phyloP scores from a whole-genome alignment of 192 early-diverging fungal species.

The Coemansia pectinata region DNA sequence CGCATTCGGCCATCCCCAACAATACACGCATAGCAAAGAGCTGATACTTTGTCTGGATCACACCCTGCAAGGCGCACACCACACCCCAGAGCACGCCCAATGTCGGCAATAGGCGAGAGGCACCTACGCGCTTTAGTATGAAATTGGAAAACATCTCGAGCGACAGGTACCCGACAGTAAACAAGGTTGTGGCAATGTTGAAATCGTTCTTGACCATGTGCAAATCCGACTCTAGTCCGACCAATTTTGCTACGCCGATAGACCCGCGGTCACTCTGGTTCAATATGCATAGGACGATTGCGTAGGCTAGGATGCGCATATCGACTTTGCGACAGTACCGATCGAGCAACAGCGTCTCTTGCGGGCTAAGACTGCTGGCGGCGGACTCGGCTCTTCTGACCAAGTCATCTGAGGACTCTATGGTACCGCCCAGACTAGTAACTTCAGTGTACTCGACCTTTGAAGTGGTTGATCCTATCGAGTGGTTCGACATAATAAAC shows the following conservation, averaged over 20 bases:
- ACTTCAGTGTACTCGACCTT: slow-evolving; percentile 41
- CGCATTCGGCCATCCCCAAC: slow-evolving; percentile 49
- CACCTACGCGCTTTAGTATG: slow-evolving; percentile 43
- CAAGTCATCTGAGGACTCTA: neutral
- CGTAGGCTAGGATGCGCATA: slow-evolving; percentile 36
- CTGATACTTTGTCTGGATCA: slow-evolving; percentile 34
- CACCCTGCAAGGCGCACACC: slow-evolving; percentile 46
- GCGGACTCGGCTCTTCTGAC: neutral
- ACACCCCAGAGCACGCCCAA: slow-evolving; percentile 46
- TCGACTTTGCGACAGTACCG: slow-evolving; percentile 47
- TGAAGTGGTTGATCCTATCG: slow-evolving; percentile 24
- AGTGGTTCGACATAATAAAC: neutral
- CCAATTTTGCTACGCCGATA: slow-evolving; percentile 54
- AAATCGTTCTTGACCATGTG: slow-evolving; percentile 46
- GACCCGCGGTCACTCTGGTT: slow-evolving; percentile 51
- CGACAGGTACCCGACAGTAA: slow-evolving; percentile 45
- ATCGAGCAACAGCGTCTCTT: slow-evolving; percentile 10
- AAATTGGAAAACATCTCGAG: slow-evolving; percentile 51
- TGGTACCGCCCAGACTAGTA: neutral
- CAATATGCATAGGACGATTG: slow-evolving; percentile 33
- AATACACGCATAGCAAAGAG: slow-evolving; percentile 43
- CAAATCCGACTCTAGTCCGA: slow-evolving; percentile 48
- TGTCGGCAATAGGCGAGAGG: slow-evolving; percentile 40
- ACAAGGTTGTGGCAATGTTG: slow-evolving; percentile 48
- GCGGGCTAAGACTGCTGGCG: neutral